phyloP scores from a whole-genome alignment of 1,284 basidiomycete species.

The Phlebopus sp. region DNA sequence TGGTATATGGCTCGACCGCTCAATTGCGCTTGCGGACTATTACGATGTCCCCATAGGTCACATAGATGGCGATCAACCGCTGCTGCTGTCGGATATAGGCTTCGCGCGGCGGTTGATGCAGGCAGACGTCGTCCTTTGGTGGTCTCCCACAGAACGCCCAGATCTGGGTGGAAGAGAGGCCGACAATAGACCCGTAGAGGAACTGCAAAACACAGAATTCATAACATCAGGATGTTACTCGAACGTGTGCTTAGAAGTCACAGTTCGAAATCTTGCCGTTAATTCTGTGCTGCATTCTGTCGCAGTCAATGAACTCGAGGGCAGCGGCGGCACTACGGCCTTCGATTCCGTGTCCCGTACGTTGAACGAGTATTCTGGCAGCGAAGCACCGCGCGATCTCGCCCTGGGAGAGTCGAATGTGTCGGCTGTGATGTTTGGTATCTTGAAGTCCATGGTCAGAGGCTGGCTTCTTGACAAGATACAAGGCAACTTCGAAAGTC shows the following conservation, averaged over 20 bases:
- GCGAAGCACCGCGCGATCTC: conserved; percentile 73
- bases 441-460: conserved; percentile 89
- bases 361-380: conserved; percentile 85
- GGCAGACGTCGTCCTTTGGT: conserved; percentile 95
- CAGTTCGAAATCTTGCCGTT: conserved; percentile 89
- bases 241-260: conserved; percentile 91
- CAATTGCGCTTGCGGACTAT: conserved; percentile 82
- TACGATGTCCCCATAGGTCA: conserved; percentile 94
- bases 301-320: conserved; percentile 95
- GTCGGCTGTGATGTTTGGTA: conserved; percentile 85
- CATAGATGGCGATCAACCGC: conserved; percentile 85
- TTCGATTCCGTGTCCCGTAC: conserved; percentile 93
- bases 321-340: conserved; percentile 86
- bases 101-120: conserved; percentile 85
- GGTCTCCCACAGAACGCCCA: conserved; percentile 88
- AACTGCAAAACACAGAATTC: conserved; percentile 86
- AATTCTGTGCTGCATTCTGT: conserved; percentile 94
- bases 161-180: conserved; percentile 94
- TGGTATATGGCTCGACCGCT: conserved; percentile 80
- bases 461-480: conserved; percentile 91
- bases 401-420: conserved; percentile 90
- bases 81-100: conserved; percentile 87
- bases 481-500: conserved; percentile 57
- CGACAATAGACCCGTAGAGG: conserved; percentile 77
- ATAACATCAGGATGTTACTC: conserved; percentile 84